phyloP scores from a whole-genome alignment of 257 asterid genomes.

The Echium plantagineum region DNA sequence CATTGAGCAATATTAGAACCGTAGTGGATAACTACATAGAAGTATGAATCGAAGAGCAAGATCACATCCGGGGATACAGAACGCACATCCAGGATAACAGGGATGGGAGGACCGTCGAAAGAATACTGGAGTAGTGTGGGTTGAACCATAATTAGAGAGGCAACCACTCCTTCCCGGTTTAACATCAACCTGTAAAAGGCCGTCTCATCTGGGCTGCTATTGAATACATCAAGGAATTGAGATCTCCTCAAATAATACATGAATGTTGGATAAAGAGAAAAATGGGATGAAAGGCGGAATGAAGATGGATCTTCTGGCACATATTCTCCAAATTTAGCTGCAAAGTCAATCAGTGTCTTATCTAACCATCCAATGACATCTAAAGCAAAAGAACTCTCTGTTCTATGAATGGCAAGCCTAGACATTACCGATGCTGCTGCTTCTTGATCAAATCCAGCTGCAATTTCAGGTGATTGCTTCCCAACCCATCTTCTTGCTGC shows the following conservation, averaged over 20 bases:
- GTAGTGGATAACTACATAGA: slow-evolving; percentile 68
- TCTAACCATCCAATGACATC: slow-evolving; percentile 88
- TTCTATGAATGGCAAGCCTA: slow-evolving; percentile 54
- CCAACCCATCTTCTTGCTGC: slow-evolving; percentile 90
- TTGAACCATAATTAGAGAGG: slow-evolving; percentile 82
- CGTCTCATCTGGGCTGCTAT: slow-evolving; percentile 83
- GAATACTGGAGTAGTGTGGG: slow-evolving; percentile 90
- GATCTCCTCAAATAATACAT: slow-evolving; percentile 86
- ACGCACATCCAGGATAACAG: slow-evolving; percentile 70
- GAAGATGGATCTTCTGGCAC: slow-evolving; percentile 77
- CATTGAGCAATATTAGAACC: slow-evolving; percentile 87
- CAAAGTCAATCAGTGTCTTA: slow-evolving; percentile 47
- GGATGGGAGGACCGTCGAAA: slow-evolving; percentile 85
- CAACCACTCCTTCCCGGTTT: slow-evolving; percentile 85
- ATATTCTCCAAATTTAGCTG: slow-evolving; percentile 83
- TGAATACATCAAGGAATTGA: slow-evolving; percentile 75
- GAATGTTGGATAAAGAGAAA: slow-evolving; percentile 84
- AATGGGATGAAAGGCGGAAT: slow-evolving; percentile 66
- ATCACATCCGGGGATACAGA: slow-evolving; percentile 78
- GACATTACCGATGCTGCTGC: slow-evolving; percentile 94
- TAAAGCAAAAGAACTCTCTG: slow-evolving; percentile 25
- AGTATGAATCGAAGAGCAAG: slow-evolving; percentile 80
- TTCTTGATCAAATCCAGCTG: slow-evolving; percentile 88
- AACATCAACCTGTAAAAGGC: slow-evolving; percentile 69
- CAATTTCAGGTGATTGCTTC: slow-evolving; percentile 60